Evolutionary conservation across 2,329 filamentous ascomycete species (phyloP).

Genomic region (Pseudocercospora vitis): DNA sequence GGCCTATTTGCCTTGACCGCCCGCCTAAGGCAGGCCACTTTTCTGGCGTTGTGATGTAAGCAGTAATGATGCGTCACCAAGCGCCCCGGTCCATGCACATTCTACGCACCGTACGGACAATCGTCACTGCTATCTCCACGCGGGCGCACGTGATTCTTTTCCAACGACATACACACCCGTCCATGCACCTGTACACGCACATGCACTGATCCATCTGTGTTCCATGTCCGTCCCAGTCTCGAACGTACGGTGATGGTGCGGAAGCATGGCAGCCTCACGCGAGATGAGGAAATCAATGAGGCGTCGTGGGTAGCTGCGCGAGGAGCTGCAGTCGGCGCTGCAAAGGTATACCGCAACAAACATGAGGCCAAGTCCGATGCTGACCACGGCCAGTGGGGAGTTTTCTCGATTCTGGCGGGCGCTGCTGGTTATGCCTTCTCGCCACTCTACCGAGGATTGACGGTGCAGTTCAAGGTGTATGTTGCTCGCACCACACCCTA

Average conservation of each 20-base stretch:
- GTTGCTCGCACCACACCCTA: conserved; percentile 33
- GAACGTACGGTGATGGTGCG: conserved; percentile 16
- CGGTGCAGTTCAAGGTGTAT: conserved; percentile 76
- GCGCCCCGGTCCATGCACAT: background rate
- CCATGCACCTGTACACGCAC: too few relatives aligned
- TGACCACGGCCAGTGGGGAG: conserved; percentile 59
- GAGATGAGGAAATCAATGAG: conserved; percentile 64
- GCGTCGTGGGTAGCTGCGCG: conserved; percentile 71
- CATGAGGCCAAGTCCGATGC: background rate
- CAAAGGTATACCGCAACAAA: conserved; percentile 8
- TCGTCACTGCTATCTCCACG: background rate
- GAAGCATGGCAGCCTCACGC: conserved; percentile 56
- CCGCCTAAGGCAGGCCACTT: too few relatives aligned
- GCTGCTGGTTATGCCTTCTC: conserved; percentile 64
- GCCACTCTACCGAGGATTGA: conserved; percentile 70
- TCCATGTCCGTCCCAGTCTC: too few relatives aligned
- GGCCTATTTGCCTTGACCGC: too few relatives aligned
- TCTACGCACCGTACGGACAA: background rate
- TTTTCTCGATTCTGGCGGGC: conserved; percentile 62
- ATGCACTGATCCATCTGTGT: too few relatives aligned
- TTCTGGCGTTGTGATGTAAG: background rate
- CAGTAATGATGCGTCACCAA: conserved; percentile 2
- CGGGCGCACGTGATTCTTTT: background rate
- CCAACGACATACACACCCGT: too few relatives aligned
- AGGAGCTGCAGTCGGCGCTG: conserved; percentile 56